These are phyloP conservation scores for Silene coronaria DNA, from an alignment of 179 eudicot genomes.

Conservation along the genomic window DNA sequence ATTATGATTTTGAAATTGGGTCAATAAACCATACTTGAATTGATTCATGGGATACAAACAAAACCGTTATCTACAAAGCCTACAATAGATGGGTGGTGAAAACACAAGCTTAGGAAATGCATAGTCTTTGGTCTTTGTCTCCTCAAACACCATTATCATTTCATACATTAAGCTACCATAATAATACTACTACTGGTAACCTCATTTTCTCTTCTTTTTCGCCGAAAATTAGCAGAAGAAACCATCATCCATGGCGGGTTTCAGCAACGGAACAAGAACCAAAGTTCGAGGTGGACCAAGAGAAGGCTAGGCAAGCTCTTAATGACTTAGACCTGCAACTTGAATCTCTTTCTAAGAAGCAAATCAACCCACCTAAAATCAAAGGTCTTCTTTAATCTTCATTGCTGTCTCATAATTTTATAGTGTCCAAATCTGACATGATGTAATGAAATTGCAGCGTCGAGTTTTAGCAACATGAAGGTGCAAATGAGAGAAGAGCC, in stretches of 20 bases:
- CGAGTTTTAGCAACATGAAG: slow-evolving; percentile 28
- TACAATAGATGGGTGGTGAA: slow-evolving; percentile 10
- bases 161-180: neutral
- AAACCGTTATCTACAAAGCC: slow-evolving; percentile 7
- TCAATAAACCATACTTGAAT: too few relatives aligned
- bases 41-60: neutral
- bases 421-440: too few relatives aligned
- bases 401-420: neutral
- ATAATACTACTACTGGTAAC: neutral
- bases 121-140: slow-evolving; percentile 19
- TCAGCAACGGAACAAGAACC: slow-evolving; percentile 32
- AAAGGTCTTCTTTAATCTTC: slow-evolving; percentile 25
- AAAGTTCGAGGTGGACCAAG: slow-evolving; percentile 39
- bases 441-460: slow-evolving; percentile 30
- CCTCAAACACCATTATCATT: slow-evolving; percentile 24
- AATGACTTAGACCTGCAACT: slow-evolving; percentile 48
- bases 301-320: slow-evolving; percentile 55
- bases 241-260: slow-evolving; percentile 12
- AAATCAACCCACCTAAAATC: slow-evolving; percentile 36
- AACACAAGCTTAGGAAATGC: slow-evolving; percentile 21
- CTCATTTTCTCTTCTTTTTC: neutral
- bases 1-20: too few relatives aligned
- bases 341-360: slow-evolving; percentile 40
- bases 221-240: neutral
- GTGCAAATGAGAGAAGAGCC: slow-evolving; percentile 25